Evolutionary conservation across 192 early-diverging fungal species (phyloP).

Genomic region (Backusella australiensis): DNA sequence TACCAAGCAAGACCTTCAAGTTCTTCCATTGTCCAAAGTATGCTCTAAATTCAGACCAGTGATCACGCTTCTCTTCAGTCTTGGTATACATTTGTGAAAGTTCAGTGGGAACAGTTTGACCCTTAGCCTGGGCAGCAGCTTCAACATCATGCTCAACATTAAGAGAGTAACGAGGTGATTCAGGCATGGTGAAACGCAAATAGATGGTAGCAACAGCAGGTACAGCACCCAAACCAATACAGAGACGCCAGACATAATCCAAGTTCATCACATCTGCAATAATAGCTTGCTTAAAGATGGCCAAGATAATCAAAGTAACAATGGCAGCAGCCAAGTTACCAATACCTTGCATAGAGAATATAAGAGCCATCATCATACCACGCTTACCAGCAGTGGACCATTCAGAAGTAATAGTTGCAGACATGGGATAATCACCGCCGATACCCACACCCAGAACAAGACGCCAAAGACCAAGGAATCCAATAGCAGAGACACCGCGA

Average conservation of each 20-base stretch:
- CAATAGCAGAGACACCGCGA: conserved; percentile 66
- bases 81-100: conserved; percentile 40
- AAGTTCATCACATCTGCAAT: conserved; percentile 61
- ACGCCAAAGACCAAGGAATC: conserved; percentile 85
- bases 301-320: conserved; percentile 69
- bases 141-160: conserved; percentile 57
- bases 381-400: conserved; percentile 78
- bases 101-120: conserved; percentile 25
- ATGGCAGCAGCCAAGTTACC: conserved; percentile 83
- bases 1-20: conserved; percentile 75
- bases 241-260: conserved; percentile 92
- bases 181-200: conserved; percentile 88
- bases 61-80: conserved; percentile 51
- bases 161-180: conserved; percentile 84
- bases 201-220: conserved; percentile 85
- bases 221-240: conserved; percentile 79
- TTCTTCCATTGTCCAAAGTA: conserved; percentile 84
- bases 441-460: conserved; percentile 91
- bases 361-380: conserved; percentile 64
- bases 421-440: conserved; percentile 95
- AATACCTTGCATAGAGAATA: conserved; percentile 92
- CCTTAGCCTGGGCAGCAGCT: conserved; percentile 45
- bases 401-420: conserved; percentile 88
- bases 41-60: conserved; percentile 53
- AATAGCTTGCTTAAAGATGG: conserved; percentile 73